Conservation (phyloP, 2,329 filamentous ascomycete genomes). For the Fusarium sp. region DNA sequence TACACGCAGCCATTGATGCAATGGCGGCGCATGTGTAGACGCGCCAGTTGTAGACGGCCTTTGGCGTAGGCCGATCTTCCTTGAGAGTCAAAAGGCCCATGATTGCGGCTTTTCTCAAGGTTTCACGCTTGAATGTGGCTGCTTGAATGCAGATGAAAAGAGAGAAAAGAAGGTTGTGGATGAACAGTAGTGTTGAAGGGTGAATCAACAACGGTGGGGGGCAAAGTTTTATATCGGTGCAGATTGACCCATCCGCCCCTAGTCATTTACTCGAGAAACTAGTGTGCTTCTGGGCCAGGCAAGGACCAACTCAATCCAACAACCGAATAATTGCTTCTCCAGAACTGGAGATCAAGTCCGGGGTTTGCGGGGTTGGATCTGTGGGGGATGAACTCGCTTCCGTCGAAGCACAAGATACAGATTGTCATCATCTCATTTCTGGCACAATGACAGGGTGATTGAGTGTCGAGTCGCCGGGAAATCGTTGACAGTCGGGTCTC, state of each 20-base stretch:
- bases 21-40: constrained; percentile 69
- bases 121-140: neutral
- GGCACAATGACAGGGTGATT: constrained; percentile 4
- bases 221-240: constrained; percentile 44
- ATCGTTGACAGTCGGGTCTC: constrained; percentile 1
- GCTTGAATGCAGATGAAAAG: constrained; percentile 6
- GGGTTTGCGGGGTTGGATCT: constrained; percentile 49
- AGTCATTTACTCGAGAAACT: constrained; percentile 17
- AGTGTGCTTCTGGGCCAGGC: constrained; percentile 18
- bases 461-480: constrained; percentile 4
- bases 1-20: constrained; percentile 70
- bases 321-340: constrained; percentile 30
- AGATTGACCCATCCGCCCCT: constrained; percentile 26
- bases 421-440: constrained; percentile 36
- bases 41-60: constrained; percentile 73
- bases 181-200: constrained; percentile 25
- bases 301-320: constrained; percentile 25
- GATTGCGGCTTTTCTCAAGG: constrained; percentile 6
- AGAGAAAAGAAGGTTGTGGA: constrained; percentile 29
- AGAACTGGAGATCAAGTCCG: constrained; percentile 43
- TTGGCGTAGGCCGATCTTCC: constrained; percentile 71
- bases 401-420: constrained; percentile 36
- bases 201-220: constrained; percentile 23
- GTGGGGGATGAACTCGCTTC: constrained; percentile 51
- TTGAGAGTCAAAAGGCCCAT: constrained; percentile 66